These are phyloP conservation scores for Pouteria campechiana DNA, from an alignment of 179 eudicot species.

Conservation along the genomic window DNA sequence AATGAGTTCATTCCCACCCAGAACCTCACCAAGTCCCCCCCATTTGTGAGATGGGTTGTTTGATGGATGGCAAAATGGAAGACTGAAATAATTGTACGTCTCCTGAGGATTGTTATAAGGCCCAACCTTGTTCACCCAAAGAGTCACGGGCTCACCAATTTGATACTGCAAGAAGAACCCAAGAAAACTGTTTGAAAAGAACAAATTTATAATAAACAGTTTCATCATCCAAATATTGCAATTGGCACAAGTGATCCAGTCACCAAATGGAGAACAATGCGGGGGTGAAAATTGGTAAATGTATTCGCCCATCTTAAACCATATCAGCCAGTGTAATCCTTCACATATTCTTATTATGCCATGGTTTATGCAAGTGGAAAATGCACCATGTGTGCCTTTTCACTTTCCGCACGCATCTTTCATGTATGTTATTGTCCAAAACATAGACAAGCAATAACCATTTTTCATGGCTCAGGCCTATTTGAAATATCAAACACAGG, in stretches of 20 bases:
- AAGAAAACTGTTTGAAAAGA: slow-evolving; percentile 9
- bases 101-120: slow-evolving; percentile 97
- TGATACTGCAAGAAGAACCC: slow-evolving; percentile 42
- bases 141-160: slow-evolving; percentile 47
- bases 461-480: too few relatives aligned
- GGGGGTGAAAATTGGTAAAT: not conserved
- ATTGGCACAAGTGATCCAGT: not conserved
- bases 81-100: slow-evolving; percentile 85
- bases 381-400: too few relatives aligned
- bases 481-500: too few relatives aligned
- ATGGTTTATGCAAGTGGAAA: too few relatives aligned
- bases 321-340: not conserved
- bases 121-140: slow-evolving; percentile 97
- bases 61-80: slow-evolving; percentile 74
- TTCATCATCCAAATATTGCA: not conserved
- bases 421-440: too few relatives aligned
- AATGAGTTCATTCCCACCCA: slow-evolving; percentile 94
- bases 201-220: not conserved
- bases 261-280: not conserved
- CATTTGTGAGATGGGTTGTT: slow-evolving; percentile 66
- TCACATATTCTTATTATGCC: too few relatives aligned
- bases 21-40: slow-evolving; percentile 98
- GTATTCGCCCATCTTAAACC: not conserved
- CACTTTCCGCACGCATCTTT: too few relatives aligned
- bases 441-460: too few relatives aligned